A percentile compares a stretch with the other conserved stretches of the same genome.
Conservation (phyloP, 495 filamentous ascomycete species). For the Penicillium cinerascens region DNA sequence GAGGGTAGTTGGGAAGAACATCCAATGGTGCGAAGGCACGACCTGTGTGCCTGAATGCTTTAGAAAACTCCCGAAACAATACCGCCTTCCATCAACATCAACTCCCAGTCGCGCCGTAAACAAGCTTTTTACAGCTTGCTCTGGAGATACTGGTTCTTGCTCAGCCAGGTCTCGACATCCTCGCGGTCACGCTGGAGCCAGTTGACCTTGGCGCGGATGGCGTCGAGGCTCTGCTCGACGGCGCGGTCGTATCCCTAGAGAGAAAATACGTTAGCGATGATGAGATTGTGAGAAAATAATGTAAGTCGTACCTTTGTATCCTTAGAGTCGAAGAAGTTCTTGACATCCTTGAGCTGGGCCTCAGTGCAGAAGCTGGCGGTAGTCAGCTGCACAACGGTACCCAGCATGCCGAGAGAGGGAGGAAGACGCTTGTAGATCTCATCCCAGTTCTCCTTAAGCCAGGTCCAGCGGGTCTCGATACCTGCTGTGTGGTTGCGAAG, state of each 20-base stretch:
- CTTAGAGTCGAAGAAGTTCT: constrained; percentile 75
- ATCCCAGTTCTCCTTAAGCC: constrained; percentile 87
- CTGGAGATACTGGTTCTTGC: constrained; percentile 52
- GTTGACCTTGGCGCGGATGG: constrained; percentile 56
- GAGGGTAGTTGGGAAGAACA: not conserved
- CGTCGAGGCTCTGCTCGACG: constrained; percentile 58
- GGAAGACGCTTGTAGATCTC: constrained; percentile 70
- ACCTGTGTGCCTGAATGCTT: constrained; percentile 2
- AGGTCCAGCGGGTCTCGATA: constrained; percentile 75
- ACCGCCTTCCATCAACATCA: not conserved
- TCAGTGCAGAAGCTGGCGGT: constrained; percentile 76
- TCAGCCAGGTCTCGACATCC: constrained; percentile 60
- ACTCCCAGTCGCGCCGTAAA: not conserved
- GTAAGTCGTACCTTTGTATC: constrained; percentile 64
- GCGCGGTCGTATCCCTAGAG: constrained; percentile 54
- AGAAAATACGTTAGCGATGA: constrained; percentile 11
- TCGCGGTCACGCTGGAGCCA: constrained; percentile 60
- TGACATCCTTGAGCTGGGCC: constrained; percentile 69
- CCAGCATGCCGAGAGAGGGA: constrained; percentile 78
- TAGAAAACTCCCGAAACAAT: not conserved
- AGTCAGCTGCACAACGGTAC: constrained; percentile 77
- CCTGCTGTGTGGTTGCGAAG: constrained; percentile 75
- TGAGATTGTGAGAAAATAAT: not conserved
- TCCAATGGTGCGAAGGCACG: not conserved
- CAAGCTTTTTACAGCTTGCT: constrained; percentile 35